Evolutionary conservation across 2,329 filamentous ascomycete genomes (phyloP), one percentile per base, ranked within the genome.

Genomic region (Cladosporium cucumerinum): DNA sequence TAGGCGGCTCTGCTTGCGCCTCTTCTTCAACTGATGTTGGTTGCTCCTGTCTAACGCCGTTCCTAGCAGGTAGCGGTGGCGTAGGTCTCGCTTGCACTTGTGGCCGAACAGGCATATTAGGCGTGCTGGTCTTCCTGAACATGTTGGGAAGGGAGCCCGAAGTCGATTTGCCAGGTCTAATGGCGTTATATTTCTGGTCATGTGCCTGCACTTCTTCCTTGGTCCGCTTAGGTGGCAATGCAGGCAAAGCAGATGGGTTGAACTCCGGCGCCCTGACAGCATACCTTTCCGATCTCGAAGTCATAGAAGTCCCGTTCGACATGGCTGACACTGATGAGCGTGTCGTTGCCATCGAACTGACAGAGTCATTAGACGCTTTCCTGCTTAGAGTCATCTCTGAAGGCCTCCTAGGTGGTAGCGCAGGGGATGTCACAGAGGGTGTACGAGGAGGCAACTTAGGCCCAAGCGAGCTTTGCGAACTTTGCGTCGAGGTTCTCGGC

Each of bases 241-340:
- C 78, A 60, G 86, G 86, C 11, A 87, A 74, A 43, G 81, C 79
- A 16, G 80, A 74, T 57, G 85, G 82, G 66, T 85, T 84, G 76
- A 82, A 88, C 55, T 82, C 81, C 11, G 86, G 86, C 6, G 86
- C 75, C 60, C 68, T 65, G 57, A 77, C 69, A 8, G 69, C 67
- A 39, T 68, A 71, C 8, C 68, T 61, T 14, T 70, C 69, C 16
- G 70, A 69, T 49, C 65, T 61, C 2, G 73, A 74, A 14, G 73
- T 72, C 46, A 70, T 65, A 3, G 71, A 72, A 3, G 73, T 73
- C 1, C 69, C 67, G 43, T 78, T 79, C 1, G 84, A 84, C 10
- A 78, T 75, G 57, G 80, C 80, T 14, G 85, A 86, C 11, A 82
- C 72, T 5, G 81, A 83, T 4, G 81, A 83, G 18, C 76, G 74